Percentiles rank a stretch among this genome's conserved stretches.
phyloP scores from a whole-genome alignment of 2,329 filamentous ascomycete genomes.

The Colletotrichum abscissum region DNA sequence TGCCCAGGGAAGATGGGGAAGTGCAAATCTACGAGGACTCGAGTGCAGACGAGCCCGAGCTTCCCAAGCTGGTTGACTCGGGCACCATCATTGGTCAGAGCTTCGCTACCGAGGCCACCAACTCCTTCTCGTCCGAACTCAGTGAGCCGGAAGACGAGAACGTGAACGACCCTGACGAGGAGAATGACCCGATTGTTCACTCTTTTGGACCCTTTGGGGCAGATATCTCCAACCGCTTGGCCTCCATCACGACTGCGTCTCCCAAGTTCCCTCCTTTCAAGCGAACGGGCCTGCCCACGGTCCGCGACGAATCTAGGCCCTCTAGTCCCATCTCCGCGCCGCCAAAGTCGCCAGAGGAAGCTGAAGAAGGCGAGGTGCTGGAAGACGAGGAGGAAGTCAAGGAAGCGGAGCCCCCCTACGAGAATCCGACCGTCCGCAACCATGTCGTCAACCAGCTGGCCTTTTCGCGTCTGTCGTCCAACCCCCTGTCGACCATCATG shows the following conservation, averaged over 20 bases:
- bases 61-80: slow-evolving; percentile 45
- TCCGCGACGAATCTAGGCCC: slow-evolving; percentile 21
- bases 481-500: slow-evolving; percentile 89
- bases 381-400: slow-evolving; percentile 25
- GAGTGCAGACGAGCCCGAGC: slow-evolving; percentile 46
- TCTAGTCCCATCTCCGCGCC: slow-evolving; percentile 31
- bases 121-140: slow-evolving; percentile 68
- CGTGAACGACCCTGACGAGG: slow-evolving; percentile 78
- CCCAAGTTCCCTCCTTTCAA: slow-evolving; percentile 58
- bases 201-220: slow-evolving; percentile 93
- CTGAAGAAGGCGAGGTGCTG: slow-evolving; percentile 22
- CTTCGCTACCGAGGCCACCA: slow-evolving; percentile 62
- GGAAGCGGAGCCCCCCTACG: slow-evolving; percentile 36
- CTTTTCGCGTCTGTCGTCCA: slow-evolving; percentile 91
- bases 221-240: slow-evolving; percentile 84
- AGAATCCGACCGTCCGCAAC: slow-evolving; percentile 69
- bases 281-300: slow-evolving; percentile 13
- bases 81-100: slow-evolving; percentile 49
- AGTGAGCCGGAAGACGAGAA: slow-evolving; percentile 59
- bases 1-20: slow-evolving; percentile 45
- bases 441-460: slow-evolving; percentile 96
- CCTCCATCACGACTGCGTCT: slow-evolving; percentile 78
- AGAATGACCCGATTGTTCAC: slow-evolving; percentile 93
- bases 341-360: slow-evolving; percentile 13
- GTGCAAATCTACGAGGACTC: slow-evolving; percentile 40